These are phyloP conservation scores for Solanum chilense DNA, from an alignment of 257 asterid genomes.

Conservation along the genomic window DNA sequence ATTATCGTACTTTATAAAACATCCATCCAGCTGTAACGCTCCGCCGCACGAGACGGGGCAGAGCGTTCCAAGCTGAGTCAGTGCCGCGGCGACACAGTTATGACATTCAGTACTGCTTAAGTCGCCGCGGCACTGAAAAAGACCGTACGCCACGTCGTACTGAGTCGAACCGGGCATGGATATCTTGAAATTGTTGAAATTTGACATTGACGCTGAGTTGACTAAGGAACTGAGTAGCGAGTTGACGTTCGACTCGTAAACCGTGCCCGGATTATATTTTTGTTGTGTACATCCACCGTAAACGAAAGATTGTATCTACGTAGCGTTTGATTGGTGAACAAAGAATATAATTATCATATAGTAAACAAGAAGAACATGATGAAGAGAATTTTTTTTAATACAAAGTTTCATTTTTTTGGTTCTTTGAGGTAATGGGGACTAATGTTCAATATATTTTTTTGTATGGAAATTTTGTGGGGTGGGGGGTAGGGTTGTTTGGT, in stretches of 20 bases:
- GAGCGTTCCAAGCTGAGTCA: slow-evolving; percentile 38
- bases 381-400: neutral
- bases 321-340: slow-evolving; percentile 5
- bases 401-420: slow-evolving; percentile 14
- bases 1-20: slow-evolving; percentile 60
- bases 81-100: slow-evolving; percentile 39
- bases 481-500: slow-evolving; percentile 4
- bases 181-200: slow-evolving; percentile 62
- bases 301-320: slow-evolving; percentile 21
- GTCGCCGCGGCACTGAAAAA: slow-evolving; percentile 85
- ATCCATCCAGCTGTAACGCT: slow-evolving; percentile 75
- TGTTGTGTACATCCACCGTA: slow-evolving; percentile 71
- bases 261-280: slow-evolving; percentile 32
- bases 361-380: neutral
- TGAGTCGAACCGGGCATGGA: slow-evolving; percentile 49
- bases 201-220: slow-evolving; percentile 46
- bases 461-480: neutral
- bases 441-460: neutral
- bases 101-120: slow-evolving; percentile 40
- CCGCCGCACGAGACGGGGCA: slow-evolving; percentile 62
- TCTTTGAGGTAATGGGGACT: neutral
- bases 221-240: slow-evolving; percentile 54
- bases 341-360: slow-evolving; percentile 1
- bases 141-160: slow-evolving; percentile 50
- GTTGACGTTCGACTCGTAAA: slow-evolving; percentile 59